These are phyloP conservation scores for Penicillium pulvis DNA, from an alignment of 495 filamentous ascomycete genomes.

Conservation along the genomic window DNA sequence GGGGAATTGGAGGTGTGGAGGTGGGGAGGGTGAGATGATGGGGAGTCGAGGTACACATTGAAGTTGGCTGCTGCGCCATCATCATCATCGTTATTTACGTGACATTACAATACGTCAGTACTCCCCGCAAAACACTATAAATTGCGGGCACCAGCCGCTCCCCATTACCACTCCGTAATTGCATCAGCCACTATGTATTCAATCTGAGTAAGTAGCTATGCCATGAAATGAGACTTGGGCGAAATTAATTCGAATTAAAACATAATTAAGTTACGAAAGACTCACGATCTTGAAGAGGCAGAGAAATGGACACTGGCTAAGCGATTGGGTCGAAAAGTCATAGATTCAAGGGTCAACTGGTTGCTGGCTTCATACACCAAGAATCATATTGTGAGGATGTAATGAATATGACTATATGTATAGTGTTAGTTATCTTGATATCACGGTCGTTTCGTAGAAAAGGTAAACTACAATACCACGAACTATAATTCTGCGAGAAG, in stretches of 20 bases:
- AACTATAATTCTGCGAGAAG: background rate
- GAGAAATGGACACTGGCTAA: no score
- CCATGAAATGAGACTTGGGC: no score
- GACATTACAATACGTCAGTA: conserved; percentile 30
- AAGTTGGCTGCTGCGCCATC: conserved; percentile 20
- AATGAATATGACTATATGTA: background rate
- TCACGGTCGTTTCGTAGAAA: background rate
- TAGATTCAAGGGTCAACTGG: no score
- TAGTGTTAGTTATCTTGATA: background rate
- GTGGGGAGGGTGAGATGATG: conserved; percentile 24
- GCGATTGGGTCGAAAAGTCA: no score
- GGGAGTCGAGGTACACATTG: conserved; percentile 22
- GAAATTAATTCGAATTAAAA: background rate
- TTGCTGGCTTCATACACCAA: background rate
- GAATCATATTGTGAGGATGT: background rate
- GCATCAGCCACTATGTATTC: conserved; percentile 3
- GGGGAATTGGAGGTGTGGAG: conserved; percentile 27
- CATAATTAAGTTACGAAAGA: background rate
- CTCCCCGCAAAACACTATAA: conserved; percentile 20
- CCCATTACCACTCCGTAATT: conserved; percentile 18
- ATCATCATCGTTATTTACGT: conserved; percentile 36
- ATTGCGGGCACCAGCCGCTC: conserved; percentile 4
- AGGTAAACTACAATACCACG: background rate
- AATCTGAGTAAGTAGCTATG: background rate
- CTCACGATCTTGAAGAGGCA: background rate